Evolutionary conservation across 2,329 filamentous ascomycete genomes (phyloP).

Genomic region (Cadophora gregata): DNA sequence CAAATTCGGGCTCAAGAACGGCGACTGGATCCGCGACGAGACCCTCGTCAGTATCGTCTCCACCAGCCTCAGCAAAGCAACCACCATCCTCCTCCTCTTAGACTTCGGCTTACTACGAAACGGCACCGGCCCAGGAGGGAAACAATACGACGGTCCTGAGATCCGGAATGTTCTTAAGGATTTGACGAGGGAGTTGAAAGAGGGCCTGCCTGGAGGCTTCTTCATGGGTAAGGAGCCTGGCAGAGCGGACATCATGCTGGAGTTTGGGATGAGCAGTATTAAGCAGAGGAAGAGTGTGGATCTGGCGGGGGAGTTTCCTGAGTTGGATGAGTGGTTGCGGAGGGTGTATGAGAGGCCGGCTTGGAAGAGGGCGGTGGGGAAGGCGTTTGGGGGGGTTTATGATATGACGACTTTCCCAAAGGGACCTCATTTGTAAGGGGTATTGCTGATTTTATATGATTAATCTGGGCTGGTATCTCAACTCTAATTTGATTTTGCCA

Average conservation of each 20-base stretch:
- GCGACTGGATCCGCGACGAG: slow-evolving; percentile 44
- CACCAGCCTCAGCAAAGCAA: slow-evolving; percentile 33
- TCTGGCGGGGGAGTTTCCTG: slow-evolving; percentile 42
- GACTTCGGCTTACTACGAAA: slow-evolving; percentile 30
- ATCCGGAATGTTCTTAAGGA: slow-evolving; percentile 27
- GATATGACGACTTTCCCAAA: slow-evolving; percentile 37
- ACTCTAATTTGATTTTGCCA: neutral
- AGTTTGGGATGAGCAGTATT: slow-evolving; percentile 42
- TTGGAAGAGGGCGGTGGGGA: slow-evolving; percentile 41
- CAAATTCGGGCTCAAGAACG: slow-evolving; percentile 37
- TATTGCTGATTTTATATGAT: neutral
- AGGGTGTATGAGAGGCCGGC: slow-evolving; percentile 39
- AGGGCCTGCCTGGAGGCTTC: slow-evolving; percentile 31
- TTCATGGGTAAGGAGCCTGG: slow-evolving; percentile 42
- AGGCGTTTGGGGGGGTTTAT: slow-evolving; percentile 40
- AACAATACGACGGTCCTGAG: slow-evolving; percentile 26
- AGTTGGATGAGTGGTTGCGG: slow-evolving; percentile 43
- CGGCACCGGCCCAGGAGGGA: slow-evolving; percentile 17
- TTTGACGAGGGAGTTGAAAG: slow-evolving; percentile 35
- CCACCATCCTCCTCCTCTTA: slow-evolving; percentile 36
- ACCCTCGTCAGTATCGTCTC: slow-evolving; percentile 36
- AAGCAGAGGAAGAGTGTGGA: slow-evolving; percentile 42
- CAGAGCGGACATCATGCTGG: slow-evolving; percentile 44
- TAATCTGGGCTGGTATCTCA: neutral
- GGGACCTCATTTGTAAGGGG: slow-evolving; percentile 15